Base-by-base conservation (phyloP, 176 grass and related monocot genomes). In the Oryza rufipogon region DNA sequence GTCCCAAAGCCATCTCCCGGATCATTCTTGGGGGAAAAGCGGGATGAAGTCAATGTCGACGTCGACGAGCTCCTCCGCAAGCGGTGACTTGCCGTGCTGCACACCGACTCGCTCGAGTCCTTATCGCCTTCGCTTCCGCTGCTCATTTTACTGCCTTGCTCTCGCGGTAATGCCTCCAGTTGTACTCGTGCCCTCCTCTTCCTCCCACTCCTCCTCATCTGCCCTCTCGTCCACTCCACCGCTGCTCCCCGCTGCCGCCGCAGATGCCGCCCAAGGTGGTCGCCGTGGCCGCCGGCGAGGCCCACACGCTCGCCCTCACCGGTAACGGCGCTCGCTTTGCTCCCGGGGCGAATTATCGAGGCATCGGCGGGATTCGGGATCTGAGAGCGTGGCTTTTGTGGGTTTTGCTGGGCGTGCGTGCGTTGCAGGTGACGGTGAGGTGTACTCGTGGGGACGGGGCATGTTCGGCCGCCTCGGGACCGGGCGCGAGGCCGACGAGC, bases 371-470 rank as follows among this genome's bases (percentile, higher is more conserved):
- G 45, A 2, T 52, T 83, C 0, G 78, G 34, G 66, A 86, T 88
- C 83, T 83, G 73, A 76, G 39, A 6, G 16, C 16, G 34, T 67
- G 73, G 9, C 71, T 41, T 49, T 32, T 39, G 11, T 3, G 15
- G 81, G 72, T 52, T 74, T 28, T 28, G 2, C 13, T 34, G 80
- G 19, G 45, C 5, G 36, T 3, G 39, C 20, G 56, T 61, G 56
- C 56, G 38, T 68, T 87, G 87, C 78, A 99, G 96, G 89, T 71
- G 88, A 92, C 63, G 96, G 96, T 34, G 81, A 64, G 77, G 80
- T 99, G 81, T 94, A 88, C 75, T 92, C 96, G 38, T 99, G 96
- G 96, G 96, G 93, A 23, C 84, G 96, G 86, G 91, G 93, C 2
- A 90, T 76, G 61, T 99, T 96, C 79, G 96, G 91, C 45, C 93